These are phyloP conservation scores for Cercospora berteroae DNA, from an alignment of 2,329 filamentous ascomycete species.

Conservation along the genomic window DNA sequence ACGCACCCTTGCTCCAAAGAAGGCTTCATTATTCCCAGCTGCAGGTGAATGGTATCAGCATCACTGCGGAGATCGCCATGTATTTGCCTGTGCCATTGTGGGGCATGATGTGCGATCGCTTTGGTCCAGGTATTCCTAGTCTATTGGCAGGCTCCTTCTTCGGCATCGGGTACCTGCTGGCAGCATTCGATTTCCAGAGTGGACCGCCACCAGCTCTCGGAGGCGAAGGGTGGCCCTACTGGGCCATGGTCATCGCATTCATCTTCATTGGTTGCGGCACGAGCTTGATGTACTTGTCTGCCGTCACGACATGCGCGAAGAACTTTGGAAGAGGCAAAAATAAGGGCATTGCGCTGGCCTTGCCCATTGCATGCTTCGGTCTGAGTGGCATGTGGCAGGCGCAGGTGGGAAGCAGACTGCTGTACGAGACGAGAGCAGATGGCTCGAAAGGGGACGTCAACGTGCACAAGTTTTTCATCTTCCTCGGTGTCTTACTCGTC, in stretches of 20 bases:
- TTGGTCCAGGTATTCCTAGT: slow-evolving; percentile 74
- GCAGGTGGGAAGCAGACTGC: slow-evolving; percentile 75
- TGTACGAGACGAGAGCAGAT: slow-evolving; percentile 67
- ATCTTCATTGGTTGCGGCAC: slow-evolving; percentile 79
- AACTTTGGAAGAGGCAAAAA: slow-evolving; percentile 91
- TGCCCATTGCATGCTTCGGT: slow-evolving; percentile 89
- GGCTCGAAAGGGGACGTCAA: slow-evolving; percentile 61
- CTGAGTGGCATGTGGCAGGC: slow-evolving; percentile 95
- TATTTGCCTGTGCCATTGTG: slow-evolving; percentile 90
- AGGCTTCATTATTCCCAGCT: slow-evolving; percentile 84
- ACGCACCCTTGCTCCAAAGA: slow-evolving; percentile 85
- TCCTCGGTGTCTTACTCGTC: slow-evolving; percentile 71
- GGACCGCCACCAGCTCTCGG: slow-evolving; percentile 53
- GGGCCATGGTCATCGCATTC: slow-evolving; percentile 82
- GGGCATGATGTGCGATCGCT: slow-evolving; percentile 87
- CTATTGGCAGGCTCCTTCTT: slow-evolving; percentile 72
- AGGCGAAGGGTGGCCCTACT: slow-evolving; percentile 66
- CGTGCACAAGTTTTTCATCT: slow-evolving; percentile 85
- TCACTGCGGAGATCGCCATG: slow-evolving; percentile 80
- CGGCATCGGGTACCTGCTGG: slow-evolving; percentile 76
- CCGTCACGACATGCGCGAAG: slow-evolving; percentile 95
- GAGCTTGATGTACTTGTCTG: slow-evolving; percentile 81
- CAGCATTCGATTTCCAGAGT: slow-evolving; percentile 72
- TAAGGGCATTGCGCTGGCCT: slow-evolving; percentile 81
- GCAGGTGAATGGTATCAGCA: slow-evolving; percentile 86